These are phyloP conservation scores for Scedosporium aurantiacum DNA, from an alignment of 2,329 filamentous ascomycete species.

Conservation along the genomic window DNA sequence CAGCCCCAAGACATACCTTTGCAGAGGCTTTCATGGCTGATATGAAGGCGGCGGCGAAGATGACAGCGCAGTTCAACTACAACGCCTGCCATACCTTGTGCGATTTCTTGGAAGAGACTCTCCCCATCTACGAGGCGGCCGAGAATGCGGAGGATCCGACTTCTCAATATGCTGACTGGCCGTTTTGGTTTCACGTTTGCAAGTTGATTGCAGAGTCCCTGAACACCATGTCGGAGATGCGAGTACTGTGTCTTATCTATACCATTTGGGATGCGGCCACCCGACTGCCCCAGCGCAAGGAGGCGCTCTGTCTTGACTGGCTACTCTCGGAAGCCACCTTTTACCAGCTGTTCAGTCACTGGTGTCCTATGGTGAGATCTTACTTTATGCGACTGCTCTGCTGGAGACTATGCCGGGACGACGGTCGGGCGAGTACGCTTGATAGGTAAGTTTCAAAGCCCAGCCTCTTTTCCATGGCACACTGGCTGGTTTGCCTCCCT, in stretches of 20 bases:
- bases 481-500: not conserved
- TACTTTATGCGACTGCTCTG: conserved; percentile 87
- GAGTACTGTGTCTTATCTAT: conserved; percentile 72
- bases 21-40: conserved; percentile 63
- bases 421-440: conserved; percentile 50
- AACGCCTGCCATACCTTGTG: conserved; percentile 81
- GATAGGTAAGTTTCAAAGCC: conserved; percentile 49
- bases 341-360: conserved; percentile 77
- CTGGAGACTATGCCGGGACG: conserved; percentile 75
- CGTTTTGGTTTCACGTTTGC: conserved; percentile 76
- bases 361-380: conserved; percentile 89
- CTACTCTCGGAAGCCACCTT: conserved; percentile 66
- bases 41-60: conserved; percentile 62
- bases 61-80: conserved; percentile 71
- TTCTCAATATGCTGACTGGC: conserved; percentile 56
- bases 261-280: conserved; percentile 66
- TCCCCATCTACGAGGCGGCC: conserved; percentile 48
- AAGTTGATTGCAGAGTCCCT: conserved; percentile 69
- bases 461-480: not conserved
- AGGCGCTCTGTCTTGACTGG: conserved; percentile 61
- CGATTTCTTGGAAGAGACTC: conserved; percentile 76
- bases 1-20: conserved; percentile 53
- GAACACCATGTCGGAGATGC: conserved; percentile 83
- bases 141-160: conserved; percentile 28
- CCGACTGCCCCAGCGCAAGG: conserved; percentile 55